Conservation (phyloP, 2,329 filamentous ascomycete species). For the Colletotrichum sp. region DNA sequence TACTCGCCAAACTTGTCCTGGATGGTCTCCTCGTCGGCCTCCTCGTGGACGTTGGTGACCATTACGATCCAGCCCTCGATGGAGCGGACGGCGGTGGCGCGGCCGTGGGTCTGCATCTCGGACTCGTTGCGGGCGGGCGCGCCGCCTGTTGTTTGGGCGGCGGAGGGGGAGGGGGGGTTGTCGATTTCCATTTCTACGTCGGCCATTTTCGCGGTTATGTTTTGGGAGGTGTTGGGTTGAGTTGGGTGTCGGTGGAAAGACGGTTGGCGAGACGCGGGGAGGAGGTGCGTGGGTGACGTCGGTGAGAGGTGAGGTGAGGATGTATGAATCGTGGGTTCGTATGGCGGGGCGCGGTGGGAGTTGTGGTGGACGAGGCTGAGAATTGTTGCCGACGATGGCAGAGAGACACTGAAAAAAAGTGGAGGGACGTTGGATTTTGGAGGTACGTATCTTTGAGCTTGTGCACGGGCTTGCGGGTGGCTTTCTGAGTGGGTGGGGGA, state of each 20-base stretch:
- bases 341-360: background rate
- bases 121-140: slow-evolving; percentile 55
- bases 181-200: slow-evolving; percentile 68
- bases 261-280: background rate
- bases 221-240: background rate
- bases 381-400: background rate
- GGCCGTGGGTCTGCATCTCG: slow-evolving; percentile 74
- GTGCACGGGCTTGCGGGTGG: background rate
- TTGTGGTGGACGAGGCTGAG: slow-evolving; percentile 5
- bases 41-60: slow-evolving; percentile 87
- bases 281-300: background rate
- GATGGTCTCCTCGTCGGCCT: slow-evolving; percentile 82
- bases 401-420: background rate
- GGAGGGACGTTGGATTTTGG: background rate
- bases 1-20: slow-evolving; percentile 84
- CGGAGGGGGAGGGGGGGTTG: slow-evolving; percentile 35
- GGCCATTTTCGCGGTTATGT: slow-evolving; percentile 43
- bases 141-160: slow-evolving; percentile 27
- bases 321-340: background rate
- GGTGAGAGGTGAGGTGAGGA: background rate
- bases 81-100: slow-evolving; percentile 81
- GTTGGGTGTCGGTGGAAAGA: background rate
- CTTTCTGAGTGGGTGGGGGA: background rate
- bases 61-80: slow-evolving; percentile 92
- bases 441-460: slow-evolving; percentile 4